Conservation (phyloP, 306 rosid species). For the Vachellia pachyceras region DNA sequence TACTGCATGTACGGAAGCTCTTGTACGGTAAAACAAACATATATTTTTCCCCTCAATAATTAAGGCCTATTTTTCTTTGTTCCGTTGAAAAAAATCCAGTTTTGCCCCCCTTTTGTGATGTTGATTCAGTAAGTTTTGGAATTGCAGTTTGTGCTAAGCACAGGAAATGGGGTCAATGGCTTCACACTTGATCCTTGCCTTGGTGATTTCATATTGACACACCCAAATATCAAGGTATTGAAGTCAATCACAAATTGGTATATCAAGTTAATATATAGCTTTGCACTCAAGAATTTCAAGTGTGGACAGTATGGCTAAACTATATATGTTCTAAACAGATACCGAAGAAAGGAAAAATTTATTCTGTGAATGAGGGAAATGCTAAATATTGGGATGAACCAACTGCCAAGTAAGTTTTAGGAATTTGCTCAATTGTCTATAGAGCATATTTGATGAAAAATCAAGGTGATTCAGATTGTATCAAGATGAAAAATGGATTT, state of each 20-base stretch:
- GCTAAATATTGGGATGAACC: constrained; percentile 91
- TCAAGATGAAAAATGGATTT: no score
- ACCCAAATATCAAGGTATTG: constrained; percentile 84
- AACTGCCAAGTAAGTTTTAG: constrained; percentile 60
- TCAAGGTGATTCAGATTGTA: background rate
- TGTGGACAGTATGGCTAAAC: background rate
- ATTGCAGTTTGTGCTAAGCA: constrained; percentile 78
- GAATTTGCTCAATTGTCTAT: background rate
- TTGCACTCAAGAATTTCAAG: background rate
- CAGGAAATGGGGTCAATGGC: constrained; percentile 86
- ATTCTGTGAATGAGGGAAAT: constrained; percentile 96
- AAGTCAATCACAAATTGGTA: background rate
- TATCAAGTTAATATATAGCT: background rate
- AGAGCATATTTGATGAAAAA: background rate
- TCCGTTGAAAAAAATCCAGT: background rate
- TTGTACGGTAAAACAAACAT: constrained; percentile 73
- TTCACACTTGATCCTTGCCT: constrained; percentile 96
- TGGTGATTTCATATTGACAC: constrained; percentile 97
- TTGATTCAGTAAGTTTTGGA: constrained; percentile 27
- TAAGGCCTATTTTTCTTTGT: background rate
- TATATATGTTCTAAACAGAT: constrained; percentile 48
- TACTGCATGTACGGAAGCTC: constrained; percentile 99
- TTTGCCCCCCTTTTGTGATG: no score
- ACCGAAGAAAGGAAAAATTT: constrained; percentile 83
- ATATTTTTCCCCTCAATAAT: background rate